Conservation (phyloP, 2,329 filamentous ascomycete species). For the Xylaria sp. region DNA sequence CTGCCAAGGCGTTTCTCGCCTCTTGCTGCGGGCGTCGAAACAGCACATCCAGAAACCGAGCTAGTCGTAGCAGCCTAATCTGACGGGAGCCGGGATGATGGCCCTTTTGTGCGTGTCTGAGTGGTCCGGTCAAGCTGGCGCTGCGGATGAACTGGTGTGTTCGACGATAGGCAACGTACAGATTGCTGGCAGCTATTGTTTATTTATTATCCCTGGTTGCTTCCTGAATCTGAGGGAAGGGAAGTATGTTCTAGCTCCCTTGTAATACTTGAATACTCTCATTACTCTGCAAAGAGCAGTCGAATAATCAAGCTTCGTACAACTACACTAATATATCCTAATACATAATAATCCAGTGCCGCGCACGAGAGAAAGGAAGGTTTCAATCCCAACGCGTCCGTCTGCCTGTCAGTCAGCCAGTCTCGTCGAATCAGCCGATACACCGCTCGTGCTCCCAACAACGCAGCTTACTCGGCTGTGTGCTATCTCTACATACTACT, state of each 20-base stretch:
- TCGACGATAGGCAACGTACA: slow-evolving; percentile 14
- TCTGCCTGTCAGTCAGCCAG: background rate
- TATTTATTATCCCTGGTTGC: slow-evolving; percentile 25
- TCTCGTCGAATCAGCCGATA: slow-evolving; percentile 6
- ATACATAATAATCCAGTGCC: background rate
- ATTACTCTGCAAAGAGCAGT: slow-evolving; percentile 1
- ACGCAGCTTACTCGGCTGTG: background rate
- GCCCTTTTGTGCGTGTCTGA: slow-evolving; percentile 5
- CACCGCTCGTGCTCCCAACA: background rate
- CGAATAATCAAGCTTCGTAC: background rate
- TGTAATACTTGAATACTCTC: background rate
- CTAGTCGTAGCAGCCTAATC: slow-evolving; percentile 31
- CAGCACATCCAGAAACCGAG: slow-evolving; percentile 1
- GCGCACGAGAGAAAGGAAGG: slow-evolving; percentile 1
- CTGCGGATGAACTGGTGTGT: slow-evolving; percentile 35
- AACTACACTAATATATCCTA: background rate
- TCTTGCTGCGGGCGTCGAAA: slow-evolving; percentile 18
- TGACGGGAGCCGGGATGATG: slow-evolving; percentile 22
- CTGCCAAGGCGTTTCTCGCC: slow-evolving; percentile 21
- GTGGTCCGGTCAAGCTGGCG: slow-evolving; percentile 38
- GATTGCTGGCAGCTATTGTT: background rate
- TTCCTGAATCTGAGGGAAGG: slow-evolving; percentile 4
- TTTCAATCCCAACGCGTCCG: slow-evolving; percentile 2
- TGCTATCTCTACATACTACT: background rate
- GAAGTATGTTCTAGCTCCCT: background rate